Evolutionary conservation across 2,329 filamentous ascomycete species (phyloP), one percentile per base, ranked within the genome.

Genomic region (Cercospora sojina): DNA sequence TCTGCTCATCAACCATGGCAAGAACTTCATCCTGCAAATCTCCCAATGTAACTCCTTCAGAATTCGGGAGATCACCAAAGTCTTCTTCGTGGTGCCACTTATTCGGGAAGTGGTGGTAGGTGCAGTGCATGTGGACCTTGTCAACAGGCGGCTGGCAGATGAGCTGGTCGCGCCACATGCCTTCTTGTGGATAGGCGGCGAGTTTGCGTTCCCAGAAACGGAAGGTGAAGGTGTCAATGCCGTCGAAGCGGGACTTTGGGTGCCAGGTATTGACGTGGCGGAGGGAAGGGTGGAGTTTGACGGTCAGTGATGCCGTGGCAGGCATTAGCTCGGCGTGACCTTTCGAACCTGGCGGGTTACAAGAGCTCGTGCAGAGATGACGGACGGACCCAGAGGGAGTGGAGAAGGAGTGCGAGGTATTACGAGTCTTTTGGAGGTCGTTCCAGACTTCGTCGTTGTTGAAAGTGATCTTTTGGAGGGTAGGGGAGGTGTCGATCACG

Each of bases 401-500:
- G 49, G 9, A 3, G 8, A 55, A 55, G 8, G 35, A 38, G 35
- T 5, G 35, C 4, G 1, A 1, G 35, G 35, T 38, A 12, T 25
- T 25, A 0, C 12, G 49, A 3, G 51, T 25, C 16, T 16, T 31
- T 9, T 8, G n/a, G 6, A 56, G 13, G 6, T n/a, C 18, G 5
- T n/a, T 56, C 51, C 51, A 56, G 51, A 56, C 16, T 29, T 29
- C 20, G 43, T 49, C 43, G 43, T 49, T 49, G 43, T 56, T 56
- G 51, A 56, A 56, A 27, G 32, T 1, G 51, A 56, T 32, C 25
- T 32, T 20, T 32, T 56, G 16, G 1, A 56, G 25, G 25, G 13
- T 23, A 5, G 51, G 51, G 8, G 51, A 32, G 13, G 25, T 2
- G n/a, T 56, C 51, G 12, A 56, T 32, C 13, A 20, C 16, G 27